phyloP scores from a whole-genome alignment of 2,329 filamentous ascomycete species.

The Hypoxylon sp. region DNA sequence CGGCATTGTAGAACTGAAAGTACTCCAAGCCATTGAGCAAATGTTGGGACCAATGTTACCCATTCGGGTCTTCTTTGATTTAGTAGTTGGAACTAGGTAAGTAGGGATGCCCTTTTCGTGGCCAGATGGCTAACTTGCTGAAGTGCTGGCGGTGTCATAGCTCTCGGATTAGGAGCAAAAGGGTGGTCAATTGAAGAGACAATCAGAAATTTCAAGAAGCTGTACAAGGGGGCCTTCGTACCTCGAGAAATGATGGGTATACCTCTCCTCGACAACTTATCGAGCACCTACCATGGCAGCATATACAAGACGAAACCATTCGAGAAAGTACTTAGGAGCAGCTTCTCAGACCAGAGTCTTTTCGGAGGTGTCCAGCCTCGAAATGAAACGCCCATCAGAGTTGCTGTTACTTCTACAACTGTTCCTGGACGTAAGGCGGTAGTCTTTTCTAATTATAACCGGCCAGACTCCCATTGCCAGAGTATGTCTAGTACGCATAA shows the following conservation, averaged over 20 bases:
- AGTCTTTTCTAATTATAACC: slow-evolving; percentile 52
- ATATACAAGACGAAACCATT: slow-evolving; percentile 52
- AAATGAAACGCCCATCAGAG: slow-evolving; percentile 45
- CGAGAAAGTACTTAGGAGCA: slow-evolving; percentile 45
- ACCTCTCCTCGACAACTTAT: slow-evolving; percentile 49
- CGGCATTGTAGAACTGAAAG: slow-evolving; percentile 50
- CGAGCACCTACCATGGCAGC: slow-evolving; percentile 50
- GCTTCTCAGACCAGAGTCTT: slow-evolving; percentile 49
- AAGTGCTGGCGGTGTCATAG: slow-evolving; percentile 50
- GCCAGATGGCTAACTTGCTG: slow-evolving; percentile 2
- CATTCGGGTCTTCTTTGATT: slow-evolving; percentile 51
- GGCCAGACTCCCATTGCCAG: slow-evolving; percentile 45
- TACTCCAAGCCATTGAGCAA: slow-evolving; percentile 49
- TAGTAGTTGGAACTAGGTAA: slow-evolving; percentile 52
- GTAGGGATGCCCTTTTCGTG: slow-evolving; percentile 5
- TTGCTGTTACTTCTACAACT: slow-evolving; percentile 50
- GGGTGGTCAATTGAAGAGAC: slow-evolving; percentile 50
- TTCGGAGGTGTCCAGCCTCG: slow-evolving; percentile 47
- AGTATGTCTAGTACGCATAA: slow-evolving; percentile 30
- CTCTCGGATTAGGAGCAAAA: slow-evolving; percentile 51
- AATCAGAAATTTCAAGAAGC: slow-evolving; percentile 50
- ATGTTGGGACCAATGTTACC: slow-evolving; percentile 49
- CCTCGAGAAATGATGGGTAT: slow-evolving; percentile 48
- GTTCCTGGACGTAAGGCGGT: slow-evolving; percentile 44
- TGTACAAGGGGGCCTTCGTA: slow-evolving; percentile 47